A percentile compares a stretch with the other conserved stretches of the same genome.
Conservation (phyloP, 2,329 filamentous ascomycete species). For the Clonostachys byssicola region DNA sequence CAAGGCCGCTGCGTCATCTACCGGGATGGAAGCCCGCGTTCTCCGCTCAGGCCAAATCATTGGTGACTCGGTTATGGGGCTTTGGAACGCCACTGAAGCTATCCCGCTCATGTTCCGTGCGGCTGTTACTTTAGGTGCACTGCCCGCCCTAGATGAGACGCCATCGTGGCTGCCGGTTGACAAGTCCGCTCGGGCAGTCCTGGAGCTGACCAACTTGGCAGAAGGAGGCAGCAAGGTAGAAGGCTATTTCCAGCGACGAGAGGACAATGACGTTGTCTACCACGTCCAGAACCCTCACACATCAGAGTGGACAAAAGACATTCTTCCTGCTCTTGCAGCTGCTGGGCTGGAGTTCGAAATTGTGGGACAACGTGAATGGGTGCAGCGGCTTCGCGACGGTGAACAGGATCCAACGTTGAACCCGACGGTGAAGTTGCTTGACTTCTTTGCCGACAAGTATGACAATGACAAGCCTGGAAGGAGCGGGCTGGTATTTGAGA, state of each 20-base stretch:
- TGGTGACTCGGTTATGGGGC: conserved; percentile 36
- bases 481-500: conserved; percentile 30
- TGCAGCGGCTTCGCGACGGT: conserved; percentile 33
- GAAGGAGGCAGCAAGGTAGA: conserved; percentile 2
- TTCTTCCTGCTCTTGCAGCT: conserved; percentile 43
- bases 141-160: conserved; percentile 34
- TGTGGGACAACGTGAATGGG: conserved; percentile 38
- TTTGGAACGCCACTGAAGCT: conserved; percentile 45
- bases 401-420: conserved; percentile 43
- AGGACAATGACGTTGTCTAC: conserved; percentile 28
- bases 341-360: conserved; percentile 38
- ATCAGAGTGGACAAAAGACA: conserved; percentile 45
- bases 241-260: conserved; percentile 6
- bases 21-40: conserved; percentile 24
- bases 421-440: conserved; percentile 44
- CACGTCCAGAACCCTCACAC: conserved; percentile 46
- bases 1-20: conserved; percentile 16
- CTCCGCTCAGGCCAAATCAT: conserved; percentile 39
- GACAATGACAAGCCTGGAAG: conserved; percentile 32
- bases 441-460: conserved; percentile 49
- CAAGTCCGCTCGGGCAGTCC: conserved; percentile 20
- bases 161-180: conserved; percentile 34
- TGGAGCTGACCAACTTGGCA: conserved; percentile 20
- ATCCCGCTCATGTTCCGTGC: conserved; percentile 43
- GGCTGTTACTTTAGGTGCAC: conserved; percentile 36